Base-by-base conservation (phyloP, 352 stramenopile genomes). In the Pseudoperonospora humuli region DNA sequence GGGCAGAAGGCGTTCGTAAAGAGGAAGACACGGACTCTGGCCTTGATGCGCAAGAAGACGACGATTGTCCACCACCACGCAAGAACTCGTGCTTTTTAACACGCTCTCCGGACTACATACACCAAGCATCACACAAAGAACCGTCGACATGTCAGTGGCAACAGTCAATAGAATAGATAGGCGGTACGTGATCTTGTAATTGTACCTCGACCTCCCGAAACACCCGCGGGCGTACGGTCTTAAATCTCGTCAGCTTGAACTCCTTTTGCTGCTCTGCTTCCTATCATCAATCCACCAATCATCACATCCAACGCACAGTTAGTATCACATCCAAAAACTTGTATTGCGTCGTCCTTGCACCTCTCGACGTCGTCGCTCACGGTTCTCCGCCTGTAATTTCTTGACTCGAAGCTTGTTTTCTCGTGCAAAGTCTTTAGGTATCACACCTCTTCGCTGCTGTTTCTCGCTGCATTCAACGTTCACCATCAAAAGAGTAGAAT, bases 171-270 rank as follows among this genome's bases (percentile, higher is more conserved):
- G 15, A 28, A 38, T 6, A 13, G 14, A 21, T 10, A 31, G 21
- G 8, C 14, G 27, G 27, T 32, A 40, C 7, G 3, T 52, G 14
- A 35, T 38, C 7, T 29, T 35, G 25, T 28, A 23, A 17, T 21
- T 33, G 17, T 36, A 57, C 39, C 42, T 54, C 58, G 34, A 74
- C 59, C 15, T 70, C 52, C 38, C 62, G 54, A 20, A 61, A 78
- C 1, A 84, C 66, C 18, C 70, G 65, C 21, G 75, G 54, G 14
- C 64, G 66, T 3, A 81, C 66, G 5, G 38, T 46, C 53, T 85
- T 85, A 41, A 87, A 87, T 39, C 54, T 73, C 24, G 63, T 67
- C 5, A 87, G 50, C 49, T 85, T 87, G 61, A 87, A 87, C 7
- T 58, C 54, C 36, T 84, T 57, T 3, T 53, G 65, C 13, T 57